Conservation (phyloP, 306 rosid genomes). For the Cercis canadensis region DNA sequence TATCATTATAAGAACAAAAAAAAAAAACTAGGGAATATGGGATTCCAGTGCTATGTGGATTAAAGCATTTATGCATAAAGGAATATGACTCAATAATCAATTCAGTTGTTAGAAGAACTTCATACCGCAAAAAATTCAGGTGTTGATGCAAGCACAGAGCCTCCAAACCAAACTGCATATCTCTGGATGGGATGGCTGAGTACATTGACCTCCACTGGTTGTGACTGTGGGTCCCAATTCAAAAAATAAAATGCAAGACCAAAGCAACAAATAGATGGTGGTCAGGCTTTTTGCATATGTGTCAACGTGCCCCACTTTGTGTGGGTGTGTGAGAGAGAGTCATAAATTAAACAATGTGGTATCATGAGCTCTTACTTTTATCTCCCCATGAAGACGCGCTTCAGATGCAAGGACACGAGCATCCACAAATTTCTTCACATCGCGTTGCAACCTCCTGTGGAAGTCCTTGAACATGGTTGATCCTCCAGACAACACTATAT, state of each 20-base stretch:
- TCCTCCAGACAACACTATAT: constrained; percentile 95
- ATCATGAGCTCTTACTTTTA: constrained; percentile 59
- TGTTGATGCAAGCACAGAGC: constrained; percentile 98
- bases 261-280: constrained; percentile 20
- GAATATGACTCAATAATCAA: not conserved
- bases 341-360: not conserved
- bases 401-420: constrained; percentile 89
- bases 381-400: constrained; percentile 74
- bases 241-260: constrained; percentile 23
- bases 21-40: not conserved
- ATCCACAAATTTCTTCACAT: constrained; percentile 91
- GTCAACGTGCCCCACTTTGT: constrained; percentile 20
- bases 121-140: constrained; percentile 92
- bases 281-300: constrained; percentile 3
- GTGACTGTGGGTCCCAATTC: constrained; percentile 58
- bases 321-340: constrained; percentile 7
- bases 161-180: constrained; percentile 99
- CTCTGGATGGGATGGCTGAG: constrained; percentile 97
- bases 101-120: constrained; percentile 12
- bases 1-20: no score
- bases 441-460: constrained; percentile 96
- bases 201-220: constrained; percentile 98
- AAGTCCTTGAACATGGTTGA: constrained; percentile 99
- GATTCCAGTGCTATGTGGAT: not conserved
- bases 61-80: not conserved